phyloP scores from a whole-genome alignment of 345 rosid species.

The Rubroshorea leprosula region DNA sequence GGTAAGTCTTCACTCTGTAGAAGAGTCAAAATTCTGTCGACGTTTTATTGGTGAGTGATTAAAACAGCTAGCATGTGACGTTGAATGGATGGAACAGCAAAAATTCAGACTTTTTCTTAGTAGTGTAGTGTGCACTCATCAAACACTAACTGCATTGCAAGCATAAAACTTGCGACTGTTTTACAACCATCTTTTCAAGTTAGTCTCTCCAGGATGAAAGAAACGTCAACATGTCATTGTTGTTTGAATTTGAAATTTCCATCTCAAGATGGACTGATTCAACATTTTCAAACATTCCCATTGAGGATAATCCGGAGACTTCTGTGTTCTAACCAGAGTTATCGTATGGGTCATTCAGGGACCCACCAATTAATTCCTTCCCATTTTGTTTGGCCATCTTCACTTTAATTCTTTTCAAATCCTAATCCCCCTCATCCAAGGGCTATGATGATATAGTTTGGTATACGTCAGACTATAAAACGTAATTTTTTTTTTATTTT shows the following conservation, averaged over 20 bases:
- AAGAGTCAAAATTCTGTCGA: constrained; percentile 7
- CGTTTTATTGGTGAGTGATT: constrained; percentile 2
- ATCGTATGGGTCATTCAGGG: neutral
- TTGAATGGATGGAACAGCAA: neutral
- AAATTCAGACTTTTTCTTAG: constrained; percentile 9
- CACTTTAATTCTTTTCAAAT: too few species aligned
- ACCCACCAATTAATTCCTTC: neutral
- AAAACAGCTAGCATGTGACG: constrained; percentile 9
- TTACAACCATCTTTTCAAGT: neutral
- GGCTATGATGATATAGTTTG: too few species aligned
- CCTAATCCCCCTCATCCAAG: too few species aligned
- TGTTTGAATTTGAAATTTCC: neutral
- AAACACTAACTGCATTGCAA: constrained; percentile 11
- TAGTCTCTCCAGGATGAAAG: neutral
- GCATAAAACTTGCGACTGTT: neutral
- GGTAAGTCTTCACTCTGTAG: neutral
- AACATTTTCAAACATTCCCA: neutral
- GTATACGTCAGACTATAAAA: too few species aligned
- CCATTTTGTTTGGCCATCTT: too few species aligned
- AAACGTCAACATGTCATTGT: neutral
- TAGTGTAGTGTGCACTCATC: constrained; percentile 21
- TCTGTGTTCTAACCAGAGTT: neutral
- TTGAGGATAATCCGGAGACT: neutral
- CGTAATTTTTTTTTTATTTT: too few species aligned
- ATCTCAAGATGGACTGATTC: neutral